Percentiles rank a stretch among this genome's conserved stretches.
phyloP scores from a whole-genome alignment of 345 rosid species.

The Corymbia maculata region DNA sequence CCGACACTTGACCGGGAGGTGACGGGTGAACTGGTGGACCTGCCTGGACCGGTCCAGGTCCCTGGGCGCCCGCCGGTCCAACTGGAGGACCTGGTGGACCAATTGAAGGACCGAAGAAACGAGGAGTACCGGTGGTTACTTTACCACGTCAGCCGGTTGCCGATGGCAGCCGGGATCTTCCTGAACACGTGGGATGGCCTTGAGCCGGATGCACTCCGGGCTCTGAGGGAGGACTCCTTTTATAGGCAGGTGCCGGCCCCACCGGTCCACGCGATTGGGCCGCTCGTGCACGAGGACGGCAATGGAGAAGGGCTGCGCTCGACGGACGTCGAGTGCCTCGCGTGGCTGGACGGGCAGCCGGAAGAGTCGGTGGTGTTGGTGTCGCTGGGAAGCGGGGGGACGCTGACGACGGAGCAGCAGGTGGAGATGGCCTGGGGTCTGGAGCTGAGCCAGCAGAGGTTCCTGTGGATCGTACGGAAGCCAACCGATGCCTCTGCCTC shows the following conservation, averaged over 20 bases:
- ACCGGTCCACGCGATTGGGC: constrained; percentile 20
- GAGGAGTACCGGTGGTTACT: constrained; percentile 4
- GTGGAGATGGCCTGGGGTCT: constrained; percentile 32
- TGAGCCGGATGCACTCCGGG: constrained; percentile 8
- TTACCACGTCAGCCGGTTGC: background rate
- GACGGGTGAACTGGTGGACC: constrained; percentile 10
- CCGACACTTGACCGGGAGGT: constrained; percentile 13
- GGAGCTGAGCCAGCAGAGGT: constrained; percentile 28
- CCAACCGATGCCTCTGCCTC: constrained; percentile 6
- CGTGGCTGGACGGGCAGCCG: constrained; percentile 33
- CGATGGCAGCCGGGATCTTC: constrained; percentile 19
- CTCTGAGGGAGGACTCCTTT: constrained; percentile 8
- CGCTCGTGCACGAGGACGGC: constrained; percentile 1
- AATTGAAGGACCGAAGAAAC: constrained; percentile 2
- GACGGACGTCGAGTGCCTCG: background rate
- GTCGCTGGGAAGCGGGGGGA: constrained; percentile 39
- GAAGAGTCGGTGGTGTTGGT: constrained; percentile 23
- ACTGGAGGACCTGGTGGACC: constrained; percentile 7
- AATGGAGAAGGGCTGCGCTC: background rate
- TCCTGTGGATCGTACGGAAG: constrained; percentile 27
- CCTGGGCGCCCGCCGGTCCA: constrained; percentile 21
- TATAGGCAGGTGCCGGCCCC: background rate
- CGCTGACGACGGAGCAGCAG: constrained; percentile 15
- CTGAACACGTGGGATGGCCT: constrained; percentile 27
- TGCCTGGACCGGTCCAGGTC: constrained; percentile 6